Base-by-base conservation (phyloP, 2,329 filamentous ascomycete species). In the Ceratocystis alfenasii region DNA sequence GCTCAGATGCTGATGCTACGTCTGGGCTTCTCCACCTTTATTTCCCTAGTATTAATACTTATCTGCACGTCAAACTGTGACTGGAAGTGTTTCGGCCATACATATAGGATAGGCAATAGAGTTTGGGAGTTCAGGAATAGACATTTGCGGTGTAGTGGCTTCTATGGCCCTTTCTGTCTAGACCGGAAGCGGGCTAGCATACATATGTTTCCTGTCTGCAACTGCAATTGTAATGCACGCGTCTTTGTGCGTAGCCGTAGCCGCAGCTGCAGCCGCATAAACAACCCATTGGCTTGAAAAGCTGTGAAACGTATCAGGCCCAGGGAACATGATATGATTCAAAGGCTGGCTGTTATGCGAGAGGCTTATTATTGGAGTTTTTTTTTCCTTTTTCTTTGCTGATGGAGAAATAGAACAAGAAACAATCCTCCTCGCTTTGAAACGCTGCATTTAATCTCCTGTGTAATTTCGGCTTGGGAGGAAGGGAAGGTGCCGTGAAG, bases 301-400 rank as follows among this genome's bases (percentile, higher is more conserved):
- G 53, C 53, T 8, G 53, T 59, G 53, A 59, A 59, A 59, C 53
- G 53, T 59, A 59, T 59, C 53, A 59, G 53, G 28, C 25, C 6
- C 28, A 59, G 10, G 25, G 25, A 33, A 33, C 17, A 36, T 59
- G 28, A 59, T 30, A n/a, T 59, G 53, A 59, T 33, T 17, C 3
- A 33, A 17, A 59, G 53, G 28, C 53, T 5, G 28, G 15, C 7
- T 8, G 12, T 59, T 59, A 59, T 59, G 53, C 53, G 33, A n/a
- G 4, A 17, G 17, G n/a, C 25, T 59, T 15, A 17, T 6, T 59
- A 59, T 22, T 59, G 20, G 20, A 2, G 20, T 53, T 25, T 53
- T 20, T 50, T 50, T 48, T 50, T 10, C 15, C 10, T 22, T 36
- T 45, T 62, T 22, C 45, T 62, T 53, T 33, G 17, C 41, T 30